A percentile compares a stretch with the other conserved stretches of the same genome.
phyloP scores from a whole-genome alignment of 306 rosid species.

The Ammopiptanthus mongolicus region DNA sequence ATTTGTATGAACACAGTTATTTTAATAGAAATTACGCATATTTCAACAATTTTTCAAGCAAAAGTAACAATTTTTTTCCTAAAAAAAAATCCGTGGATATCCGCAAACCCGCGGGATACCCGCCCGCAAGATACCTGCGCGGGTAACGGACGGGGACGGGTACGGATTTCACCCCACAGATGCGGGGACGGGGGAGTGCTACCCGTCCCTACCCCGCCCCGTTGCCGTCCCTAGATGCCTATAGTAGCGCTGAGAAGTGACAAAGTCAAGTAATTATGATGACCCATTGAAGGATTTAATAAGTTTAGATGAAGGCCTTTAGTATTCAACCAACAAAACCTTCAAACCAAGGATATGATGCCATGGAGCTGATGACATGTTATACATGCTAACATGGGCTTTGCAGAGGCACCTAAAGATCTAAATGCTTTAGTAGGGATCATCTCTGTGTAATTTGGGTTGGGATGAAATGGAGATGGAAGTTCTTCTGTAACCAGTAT shows the following conservation, averaged over 20 bases:
- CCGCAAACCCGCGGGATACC: no score
- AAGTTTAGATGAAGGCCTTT: neutral
- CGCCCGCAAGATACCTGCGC: no score
- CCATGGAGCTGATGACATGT: constrained; percentile 20
- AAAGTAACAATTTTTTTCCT: no score
- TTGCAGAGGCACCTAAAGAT: neutral
- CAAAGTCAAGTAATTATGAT: constrained; percentile 26
- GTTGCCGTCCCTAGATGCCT: no score
- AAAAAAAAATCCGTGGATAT: no score
- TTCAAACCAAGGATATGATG: neutral
- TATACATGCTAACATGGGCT: neutral
- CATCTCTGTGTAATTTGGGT: constrained; percentile 14
- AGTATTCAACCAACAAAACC: neutral
- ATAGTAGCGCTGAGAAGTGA: neutral
- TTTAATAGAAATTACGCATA: no score
- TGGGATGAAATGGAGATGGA: constrained; percentile 37
- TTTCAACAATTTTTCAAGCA: no score
- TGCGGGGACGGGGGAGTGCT: no score
- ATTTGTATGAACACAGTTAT: no score
- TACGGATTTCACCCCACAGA: no score
- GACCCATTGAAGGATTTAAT: constrained; percentile 27
- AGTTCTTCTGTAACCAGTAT: neutral
- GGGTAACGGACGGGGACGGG: no score
- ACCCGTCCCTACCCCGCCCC: no score
- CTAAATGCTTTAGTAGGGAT: neutral